phyloP scores from a whole-genome alignment of 495 filamentous ascomycete genomes.

The Jackrogersella multiformis region DNA sequence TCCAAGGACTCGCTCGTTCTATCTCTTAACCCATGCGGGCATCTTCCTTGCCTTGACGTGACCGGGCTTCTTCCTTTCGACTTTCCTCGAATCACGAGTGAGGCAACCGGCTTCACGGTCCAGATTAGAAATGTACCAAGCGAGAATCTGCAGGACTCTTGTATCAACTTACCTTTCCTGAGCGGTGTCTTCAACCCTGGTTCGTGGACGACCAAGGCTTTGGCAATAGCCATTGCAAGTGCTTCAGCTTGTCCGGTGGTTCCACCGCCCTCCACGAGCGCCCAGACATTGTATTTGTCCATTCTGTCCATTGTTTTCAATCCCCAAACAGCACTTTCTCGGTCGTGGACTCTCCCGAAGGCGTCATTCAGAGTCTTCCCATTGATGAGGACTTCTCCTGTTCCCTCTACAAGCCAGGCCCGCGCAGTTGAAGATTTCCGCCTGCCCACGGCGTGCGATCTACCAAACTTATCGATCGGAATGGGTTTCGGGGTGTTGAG shows the following conservation, averaged over 20 bases:
- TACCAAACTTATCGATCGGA: constrained; percentile 75
- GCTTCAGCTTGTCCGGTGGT: constrained; percentile 96
- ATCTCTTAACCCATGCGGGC: constrained; percentile 97
- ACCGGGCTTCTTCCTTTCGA: constrained; percentile 98
- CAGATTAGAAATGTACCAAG: constrained; percentile 38
- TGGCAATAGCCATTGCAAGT: constrained; percentile 88
- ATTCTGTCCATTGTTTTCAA: constrained; percentile 81
- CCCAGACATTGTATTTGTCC: constrained; percentile 98
- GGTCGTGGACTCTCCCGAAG: constrained; percentile 90
- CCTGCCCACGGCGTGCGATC: constrained; percentile 79
- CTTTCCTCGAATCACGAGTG: constrained; percentile 87
- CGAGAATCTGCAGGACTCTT: constrained; percentile 11
- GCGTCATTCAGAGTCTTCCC: constrained; percentile 78
- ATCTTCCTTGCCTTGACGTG: constrained; percentile 96
- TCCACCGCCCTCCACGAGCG: constrained; percentile 81
- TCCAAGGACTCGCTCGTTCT: constrained; percentile 35
- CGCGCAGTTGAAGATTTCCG: constrained; percentile 86
- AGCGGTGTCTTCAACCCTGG: constrained; percentile 87
- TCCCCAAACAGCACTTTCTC: constrained; percentile 93
- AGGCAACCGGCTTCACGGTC: constrained; percentile 78
- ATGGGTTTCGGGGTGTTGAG: constrained; percentile 64
- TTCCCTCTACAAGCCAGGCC: constrained; percentile 88
- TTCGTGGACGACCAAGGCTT: constrained; percentile 88
- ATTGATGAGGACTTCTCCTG: constrained; percentile 89
- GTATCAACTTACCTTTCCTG: constrained; percentile 77